Evolutionary conservation across 2,329 filamentous ascomycete genomes (phyloP).

Genomic region (Knufia fluminis): DNA sequence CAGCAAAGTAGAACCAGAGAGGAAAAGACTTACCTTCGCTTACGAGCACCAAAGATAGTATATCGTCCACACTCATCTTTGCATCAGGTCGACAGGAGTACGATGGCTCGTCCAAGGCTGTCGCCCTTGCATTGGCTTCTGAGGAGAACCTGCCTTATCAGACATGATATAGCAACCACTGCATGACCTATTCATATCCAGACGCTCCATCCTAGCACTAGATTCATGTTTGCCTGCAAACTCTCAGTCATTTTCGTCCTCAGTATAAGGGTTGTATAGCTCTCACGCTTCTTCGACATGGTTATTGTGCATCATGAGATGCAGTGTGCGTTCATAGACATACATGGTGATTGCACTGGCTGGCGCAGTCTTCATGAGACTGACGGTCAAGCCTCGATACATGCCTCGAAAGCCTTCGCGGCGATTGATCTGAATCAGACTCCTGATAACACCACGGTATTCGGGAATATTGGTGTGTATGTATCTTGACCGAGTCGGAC

Average conservation of each 20-base stretch:
- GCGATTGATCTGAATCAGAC: constrained; percentile 58
- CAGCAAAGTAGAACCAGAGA: too few relatives aligned
- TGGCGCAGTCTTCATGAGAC: constrained; percentile 83
- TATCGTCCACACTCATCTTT: too few relatives aligned
- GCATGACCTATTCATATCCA: too few relatives aligned
- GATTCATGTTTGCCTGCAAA: too few relatives aligned
- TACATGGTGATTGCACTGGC: constrained; percentile 86
- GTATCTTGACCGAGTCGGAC: constrained; percentile 69
- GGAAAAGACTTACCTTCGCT: too few relatives aligned
- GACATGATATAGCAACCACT: too few relatives aligned
- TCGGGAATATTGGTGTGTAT: constrained; percentile 81
- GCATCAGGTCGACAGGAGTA: too few relatives aligned
- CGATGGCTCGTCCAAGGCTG: too few relatives aligned
- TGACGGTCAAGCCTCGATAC: constrained; percentile 81
- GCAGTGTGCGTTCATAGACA: constrained; percentile 76
- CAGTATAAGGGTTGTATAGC: constrained; percentile 19
- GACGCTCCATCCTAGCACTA: too few relatives aligned
- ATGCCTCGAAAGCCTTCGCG: constrained; percentile 70
- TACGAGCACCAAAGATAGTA: too few relatives aligned
- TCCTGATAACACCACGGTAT: constrained; percentile 58
- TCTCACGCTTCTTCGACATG: constrained; percentile 22
- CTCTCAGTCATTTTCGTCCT: constrained; percentile 20
- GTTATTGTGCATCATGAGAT: constrained; percentile 41
- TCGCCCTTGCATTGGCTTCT: too few relatives aligned
- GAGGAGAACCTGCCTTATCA: too few relatives aligned